A percentile compares a stretch with the other conserved stretches of the same genome.
phyloP scores from a whole-genome alignment of 2,329 filamentous ascomycete species.

The Herpotrichia juniperi region DNA sequence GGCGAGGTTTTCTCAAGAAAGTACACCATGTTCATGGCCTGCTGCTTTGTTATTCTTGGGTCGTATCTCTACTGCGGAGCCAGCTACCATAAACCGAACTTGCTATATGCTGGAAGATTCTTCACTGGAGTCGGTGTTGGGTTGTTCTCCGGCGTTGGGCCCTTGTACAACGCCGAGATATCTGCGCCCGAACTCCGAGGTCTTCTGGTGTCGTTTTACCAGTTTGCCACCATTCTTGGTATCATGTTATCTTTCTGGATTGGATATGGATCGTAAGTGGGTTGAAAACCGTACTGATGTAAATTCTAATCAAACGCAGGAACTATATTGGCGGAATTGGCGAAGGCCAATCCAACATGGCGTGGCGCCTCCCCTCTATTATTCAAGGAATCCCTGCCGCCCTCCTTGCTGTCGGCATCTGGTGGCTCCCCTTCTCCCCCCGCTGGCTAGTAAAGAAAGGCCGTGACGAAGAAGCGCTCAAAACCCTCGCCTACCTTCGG shows the following conservation, averaged over 20 bases:
- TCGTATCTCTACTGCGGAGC: slow-evolving; percentile 55
- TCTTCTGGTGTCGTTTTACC: slow-evolving; percentile 35
- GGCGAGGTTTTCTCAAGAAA: slow-evolving; percentile 59
- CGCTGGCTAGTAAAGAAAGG: slow-evolving; percentile 35
- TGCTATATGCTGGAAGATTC: slow-evolving; percentile 57
- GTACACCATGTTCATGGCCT: slow-evolving; percentile 59
- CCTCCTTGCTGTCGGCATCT: slow-evolving; percentile 30
- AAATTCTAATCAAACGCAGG: neutral
- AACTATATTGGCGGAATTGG: slow-evolving; percentile 52
- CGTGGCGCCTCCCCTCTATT: slow-evolving; percentile 33
- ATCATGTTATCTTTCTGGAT: slow-evolving; percentile 43
- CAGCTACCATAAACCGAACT: slow-evolving; percentile 43
- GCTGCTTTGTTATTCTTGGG: slow-evolving; percentile 49
- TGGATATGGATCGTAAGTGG: slow-evolving; percentile 29
- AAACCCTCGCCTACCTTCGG: slow-evolving; percentile 34
- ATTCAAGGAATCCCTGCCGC: slow-evolving; percentile 33
- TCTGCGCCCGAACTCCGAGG: slow-evolving; percentile 35
- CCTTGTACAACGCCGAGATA: slow-evolving; percentile 54
- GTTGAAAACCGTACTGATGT: neutral
- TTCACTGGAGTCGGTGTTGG: slow-evolving; percentile 59
- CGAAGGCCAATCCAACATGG: slow-evolving; percentile 31
- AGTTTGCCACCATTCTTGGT: slow-evolving; percentile 36
- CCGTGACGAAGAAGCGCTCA: slow-evolving; percentile 28
- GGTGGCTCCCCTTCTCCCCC: slow-evolving; percentile 33
- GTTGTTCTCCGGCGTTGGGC: slow-evolving; percentile 52